These are phyloP conservation scores for Schrenkiella parvula DNA, from an alignment of 345 rosid species.

Conservation along the genomic window DNA sequence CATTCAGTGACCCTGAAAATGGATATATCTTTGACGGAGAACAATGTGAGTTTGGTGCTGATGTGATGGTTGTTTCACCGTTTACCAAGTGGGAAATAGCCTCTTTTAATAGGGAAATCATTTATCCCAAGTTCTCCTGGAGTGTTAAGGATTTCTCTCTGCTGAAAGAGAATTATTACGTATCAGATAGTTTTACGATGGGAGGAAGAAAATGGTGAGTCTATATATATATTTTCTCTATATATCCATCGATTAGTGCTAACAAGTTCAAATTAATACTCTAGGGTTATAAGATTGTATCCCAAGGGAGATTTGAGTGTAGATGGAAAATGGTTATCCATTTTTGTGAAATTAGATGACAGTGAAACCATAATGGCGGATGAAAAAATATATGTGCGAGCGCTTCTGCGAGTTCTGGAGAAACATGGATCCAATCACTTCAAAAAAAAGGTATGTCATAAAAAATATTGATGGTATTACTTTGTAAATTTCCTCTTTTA, in stretches of 20 bases:
- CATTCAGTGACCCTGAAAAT: not conserved
- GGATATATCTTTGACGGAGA: not conserved
- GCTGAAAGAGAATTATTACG: not conserved
- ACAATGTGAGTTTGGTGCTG: not conserved
- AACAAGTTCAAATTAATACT: not conserved
- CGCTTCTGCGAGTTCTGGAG: not conserved
- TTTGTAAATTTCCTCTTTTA: not conserved
- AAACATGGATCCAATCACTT: not conserved
- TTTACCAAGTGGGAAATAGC: not conserved
- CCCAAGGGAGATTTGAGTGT: not conserved
- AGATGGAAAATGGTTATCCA: not conserved
- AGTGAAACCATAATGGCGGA: not conserved
- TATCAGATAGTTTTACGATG: not conserved
- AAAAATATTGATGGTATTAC: not conserved
- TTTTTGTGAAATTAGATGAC: not conserved
- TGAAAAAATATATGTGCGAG: not conserved
- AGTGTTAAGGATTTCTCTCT: not conserved
- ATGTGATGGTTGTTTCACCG: not conserved
- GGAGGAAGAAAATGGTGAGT: slow-evolving; percentile 15
- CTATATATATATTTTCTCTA: not conserved
- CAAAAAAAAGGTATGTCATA: not conserved
- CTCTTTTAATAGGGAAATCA: not conserved
- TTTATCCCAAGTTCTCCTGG: not conserved
- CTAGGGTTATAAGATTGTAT: not conserved
- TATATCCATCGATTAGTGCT: not conserved